Evolutionary conservation across 1,284 basidiomycete genomes (phyloP).

Genomic region (Heterobasidion parviporum): DNA sequence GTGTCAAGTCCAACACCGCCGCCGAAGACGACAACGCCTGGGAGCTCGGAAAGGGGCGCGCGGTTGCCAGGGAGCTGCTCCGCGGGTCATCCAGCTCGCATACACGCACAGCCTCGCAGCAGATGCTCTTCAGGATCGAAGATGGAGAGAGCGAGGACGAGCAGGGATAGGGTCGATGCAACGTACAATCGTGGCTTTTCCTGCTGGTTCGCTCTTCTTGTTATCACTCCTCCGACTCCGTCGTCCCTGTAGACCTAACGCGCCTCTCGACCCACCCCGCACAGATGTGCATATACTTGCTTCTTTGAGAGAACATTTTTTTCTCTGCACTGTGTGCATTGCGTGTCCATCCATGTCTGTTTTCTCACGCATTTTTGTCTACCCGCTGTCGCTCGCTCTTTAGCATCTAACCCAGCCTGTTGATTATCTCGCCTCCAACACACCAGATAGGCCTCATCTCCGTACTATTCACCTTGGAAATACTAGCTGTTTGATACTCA

Average conservation of each 20-base stretch:
- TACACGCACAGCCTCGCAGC: conserved; percentile 6
- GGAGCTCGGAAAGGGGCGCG: conserved; percentile 25
- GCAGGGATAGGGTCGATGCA: not conserved
- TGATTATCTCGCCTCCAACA: not conserved
- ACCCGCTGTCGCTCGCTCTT: not conserved
- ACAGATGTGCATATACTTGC: too few species aligned
- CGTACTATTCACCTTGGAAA: too few species aligned
- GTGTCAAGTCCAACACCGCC: conserved; percentile 24
- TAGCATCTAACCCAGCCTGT: not conserved
- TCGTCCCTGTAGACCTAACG: too few species aligned
- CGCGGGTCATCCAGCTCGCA: conserved; percentile 1
- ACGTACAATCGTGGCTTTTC: too few species aligned
- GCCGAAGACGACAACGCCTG: conserved; percentile 25
- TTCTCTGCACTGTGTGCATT: not conserved
- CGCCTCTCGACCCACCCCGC: too few species aligned
- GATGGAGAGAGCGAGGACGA: conserved; percentile 11
- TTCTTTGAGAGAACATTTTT: not conserved
- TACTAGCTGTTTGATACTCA: too few species aligned
- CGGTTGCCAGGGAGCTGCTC: conserved; percentile 26
- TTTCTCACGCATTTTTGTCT: not conserved
- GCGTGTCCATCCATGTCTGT: not conserved
- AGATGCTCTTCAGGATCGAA: conserved; percentile 7
- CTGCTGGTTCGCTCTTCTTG: too few species aligned
- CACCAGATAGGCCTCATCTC: too few species aligned
- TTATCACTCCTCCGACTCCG: too few species aligned